Evolutionary conservation across 305 asterid genomes (phyloP).

Genomic region (Fraxinus velutina): DNA sequence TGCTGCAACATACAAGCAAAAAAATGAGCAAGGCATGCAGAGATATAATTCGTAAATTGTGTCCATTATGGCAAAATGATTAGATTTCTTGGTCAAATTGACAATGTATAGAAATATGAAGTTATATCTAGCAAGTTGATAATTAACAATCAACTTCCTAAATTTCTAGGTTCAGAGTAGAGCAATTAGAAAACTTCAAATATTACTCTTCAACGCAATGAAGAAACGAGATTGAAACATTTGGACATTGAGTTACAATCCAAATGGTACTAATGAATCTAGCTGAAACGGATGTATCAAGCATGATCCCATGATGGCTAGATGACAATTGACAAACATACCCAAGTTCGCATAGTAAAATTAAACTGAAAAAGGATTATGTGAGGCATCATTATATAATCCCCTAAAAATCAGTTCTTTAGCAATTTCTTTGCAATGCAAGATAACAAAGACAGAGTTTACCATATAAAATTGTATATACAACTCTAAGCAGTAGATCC

Average conservation of each 20-base stretch:
- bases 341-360: background rate
- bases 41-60: background rate
- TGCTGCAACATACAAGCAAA: conserved; percentile 45
- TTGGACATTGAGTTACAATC: background rate
- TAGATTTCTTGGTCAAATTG: background rate
- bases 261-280: background rate
- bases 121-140: background rate
- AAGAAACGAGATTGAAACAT: background rate
- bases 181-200: background rate
- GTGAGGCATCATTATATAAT: background rate
- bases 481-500: background rate
- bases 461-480: background rate
- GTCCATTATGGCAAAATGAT: conserved; percentile 7
- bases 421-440: background rate
- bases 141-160: background rate
- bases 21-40: background rate
- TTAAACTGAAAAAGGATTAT: background rate
- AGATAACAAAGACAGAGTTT: background rate
- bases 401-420: background rate
- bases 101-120: background rate
- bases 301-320: background rate
- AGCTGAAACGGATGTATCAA: background rate
- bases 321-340: background rate
- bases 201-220: background rate
- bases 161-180: background rate